Evolutionary conservation across 2,329 filamentous ascomycete species (phyloP).

Genomic region (Stenocarpella maydis): DNA sequence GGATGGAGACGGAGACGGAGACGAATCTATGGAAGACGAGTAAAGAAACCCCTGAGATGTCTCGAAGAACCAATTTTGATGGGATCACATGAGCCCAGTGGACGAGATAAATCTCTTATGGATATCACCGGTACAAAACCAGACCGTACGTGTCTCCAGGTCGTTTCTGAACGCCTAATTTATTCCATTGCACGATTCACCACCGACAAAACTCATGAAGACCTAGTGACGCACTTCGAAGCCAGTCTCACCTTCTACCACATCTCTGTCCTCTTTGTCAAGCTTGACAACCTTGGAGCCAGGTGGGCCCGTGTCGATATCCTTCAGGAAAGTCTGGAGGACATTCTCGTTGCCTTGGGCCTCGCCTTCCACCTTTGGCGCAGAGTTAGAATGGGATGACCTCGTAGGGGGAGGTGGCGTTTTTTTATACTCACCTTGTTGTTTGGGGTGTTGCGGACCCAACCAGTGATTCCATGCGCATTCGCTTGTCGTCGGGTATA

Average conservation of each 20-base stretch:
- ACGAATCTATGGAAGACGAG: constrained; percentile 67
- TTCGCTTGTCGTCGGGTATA: constrained; percentile 63
- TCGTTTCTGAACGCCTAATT: constrained; percentile 17
- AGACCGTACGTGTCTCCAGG: neutral
- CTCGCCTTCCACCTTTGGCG: constrained; percentile 81
- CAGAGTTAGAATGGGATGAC: neutral
- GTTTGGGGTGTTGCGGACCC: constrained; percentile 67
- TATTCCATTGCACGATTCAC: neutral
- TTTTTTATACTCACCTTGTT: constrained; percentile 55
- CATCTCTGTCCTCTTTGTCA: constrained; percentile 71
- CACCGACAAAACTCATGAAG: neutral
- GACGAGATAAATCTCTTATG: neutral
- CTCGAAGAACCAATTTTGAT: neutral
- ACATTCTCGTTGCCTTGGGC: constrained; percentile 77
- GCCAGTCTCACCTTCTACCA: constrained; percentile 70
- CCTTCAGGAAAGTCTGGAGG: constrained; percentile 75
- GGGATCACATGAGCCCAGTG: neutral
- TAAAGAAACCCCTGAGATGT: constrained; percentile 40
- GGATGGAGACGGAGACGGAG: constrained; percentile 48
- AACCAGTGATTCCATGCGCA: constrained; percentile 63
- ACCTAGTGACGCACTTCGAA: constrained; percentile 64
- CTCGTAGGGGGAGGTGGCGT: neutral
- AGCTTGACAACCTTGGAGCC: constrained; percentile 78
- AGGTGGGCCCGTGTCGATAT: constrained; percentile 77
- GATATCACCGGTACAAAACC: constrained; percentile 12